Evolutionary conservation across 352 stramenopile genomes (phyloP), one percentile per base, ranked within the genome.

Genomic region (Globisporangium nunn): DNA sequence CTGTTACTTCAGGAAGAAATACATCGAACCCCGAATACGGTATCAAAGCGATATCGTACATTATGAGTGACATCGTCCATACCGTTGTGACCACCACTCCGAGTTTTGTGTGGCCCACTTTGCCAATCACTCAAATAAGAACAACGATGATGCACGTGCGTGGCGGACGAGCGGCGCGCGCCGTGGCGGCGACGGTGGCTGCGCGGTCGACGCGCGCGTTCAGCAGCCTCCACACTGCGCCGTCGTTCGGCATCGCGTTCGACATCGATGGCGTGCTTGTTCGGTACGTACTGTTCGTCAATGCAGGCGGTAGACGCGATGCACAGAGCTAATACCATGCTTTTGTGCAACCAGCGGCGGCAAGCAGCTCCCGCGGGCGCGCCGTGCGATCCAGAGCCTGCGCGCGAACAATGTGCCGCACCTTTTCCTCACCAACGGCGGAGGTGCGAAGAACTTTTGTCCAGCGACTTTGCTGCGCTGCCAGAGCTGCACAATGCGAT

Each of bases 241-340:
- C 70, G 7, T 75, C 75, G 29, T 92, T 93, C 43, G 85, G 84
- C 41, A 85, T 96, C 43, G 88, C 87, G 6, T 96, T 96, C 61
- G 89, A 97, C 62, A 96, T 97, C 44, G 89, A 97, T 46, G 89
- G 89, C 55, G 89, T 97, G 12, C 71, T 97, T 43, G 87, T 97
- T 50, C 79, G 89, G 84, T 91, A 39, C 18, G 59, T 44, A 11
- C 15, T 54, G 30, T 14, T 23, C 2, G 35, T 4, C 46, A 48
- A 12, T 40, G 35, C 35, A 10, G 35, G 8, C 7, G 35, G 12
- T 14, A 7, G 35, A 40, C 35, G 4, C 35, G 7, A 11, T 10
- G 12, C 8, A 1, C 7, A 40, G 1, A 14, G 35, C 8, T 3
- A 12, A 10, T 10, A 6, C 2, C 7, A 10, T 40, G 35, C 28